Evolutionary conservation across 1,284 basidiomycete species (phyloP).

Genomic region (Trichosporon sp.): DNA sequence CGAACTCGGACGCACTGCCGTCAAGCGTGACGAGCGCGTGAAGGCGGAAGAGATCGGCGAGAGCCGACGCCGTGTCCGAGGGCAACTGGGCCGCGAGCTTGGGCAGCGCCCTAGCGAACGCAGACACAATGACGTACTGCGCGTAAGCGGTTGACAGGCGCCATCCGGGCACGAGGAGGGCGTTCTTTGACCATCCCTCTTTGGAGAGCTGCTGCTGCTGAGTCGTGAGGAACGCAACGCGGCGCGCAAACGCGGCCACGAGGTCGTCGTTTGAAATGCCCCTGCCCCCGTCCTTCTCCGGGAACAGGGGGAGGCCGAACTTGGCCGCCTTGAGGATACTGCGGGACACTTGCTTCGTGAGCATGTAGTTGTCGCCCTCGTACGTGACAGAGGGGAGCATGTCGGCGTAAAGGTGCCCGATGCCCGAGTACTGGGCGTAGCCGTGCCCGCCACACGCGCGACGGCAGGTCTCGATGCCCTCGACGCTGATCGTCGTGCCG

Average conservation of each 20-base stretch:
- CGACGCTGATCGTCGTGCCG: slow-evolving; percentile 59
- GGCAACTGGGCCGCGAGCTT: slow-evolving; percentile 12
- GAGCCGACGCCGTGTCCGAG: slow-evolving; percentile 10
- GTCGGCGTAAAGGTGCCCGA: slow-evolving; percentile 62
- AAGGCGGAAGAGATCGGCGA: slow-evolving; percentile 54
- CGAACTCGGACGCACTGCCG: slow-evolving; percentile 59
- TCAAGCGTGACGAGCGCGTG: slow-evolving; percentile 58
- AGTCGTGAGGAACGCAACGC: slow-evolving; percentile 45
- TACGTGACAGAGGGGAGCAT: slow-evolving; percentile 61
- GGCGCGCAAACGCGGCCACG: slow-evolving; percentile 60
- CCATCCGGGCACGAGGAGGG: slow-evolving; percentile 31
- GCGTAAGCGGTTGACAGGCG: slow-evolving; percentile 28
- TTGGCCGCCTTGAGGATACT: slow-evolving; percentile 60
- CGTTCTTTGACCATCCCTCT: slow-evolving; percentile 44
- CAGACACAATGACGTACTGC: slow-evolving; percentile 26
- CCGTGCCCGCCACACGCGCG: slow-evolving; percentile 63
- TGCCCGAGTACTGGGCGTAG: slow-evolving; percentile 62
- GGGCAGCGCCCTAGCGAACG: slow-evolving; percentile 19
- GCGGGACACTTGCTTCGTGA: slow-evolving; percentile 61
- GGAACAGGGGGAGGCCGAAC: slow-evolving; percentile 46
- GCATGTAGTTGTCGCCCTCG: slow-evolving; percentile 63
- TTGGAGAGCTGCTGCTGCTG: slow-evolving; percentile 52
- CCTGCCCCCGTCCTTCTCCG: slow-evolving; percentile 36
- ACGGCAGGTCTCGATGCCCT: slow-evolving; percentile 60
- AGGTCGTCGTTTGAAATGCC: slow-evolving; percentile 62